Base-by-base conservation (phyloP, 352 stramenopile genomes). In the Thraustochytrium striatum region DNA sequence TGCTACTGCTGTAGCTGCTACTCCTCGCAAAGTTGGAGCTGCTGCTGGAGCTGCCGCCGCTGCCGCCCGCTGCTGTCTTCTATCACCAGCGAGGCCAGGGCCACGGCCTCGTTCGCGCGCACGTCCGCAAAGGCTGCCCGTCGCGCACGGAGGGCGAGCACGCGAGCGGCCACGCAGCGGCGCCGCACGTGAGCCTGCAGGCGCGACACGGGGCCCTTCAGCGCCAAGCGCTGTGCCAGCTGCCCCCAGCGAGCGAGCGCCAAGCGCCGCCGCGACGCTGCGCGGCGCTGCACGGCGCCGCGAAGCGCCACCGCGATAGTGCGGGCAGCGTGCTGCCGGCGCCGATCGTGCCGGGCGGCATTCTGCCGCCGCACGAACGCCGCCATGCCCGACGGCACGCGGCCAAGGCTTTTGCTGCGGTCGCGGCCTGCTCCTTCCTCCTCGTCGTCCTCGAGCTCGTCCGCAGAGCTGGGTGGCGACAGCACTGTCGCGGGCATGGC, bases 41-140 rank as follows among this genome's bases (percentile, higher is more conserved):
- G 1, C 11, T 68, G 2, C 57, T 43, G 28, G 28, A 8, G 35
- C 16, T 32, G 30, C 57, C 21, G 8, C 13, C n/a, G 30, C 33
- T 44, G 8, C 19, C 2, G n/a, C 7, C 28, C 28, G 33, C 28
- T 47, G 33, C 33, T 33, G 9, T 59, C 52, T 28, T 28, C 52
- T 19, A 79, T 32, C 3, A 79, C 69, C 3, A 65, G 55, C 8
- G 69, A 79, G 44, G 52, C 39, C 28, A 79, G 39, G 33, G 72
- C 69, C 7, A 79, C 57, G 2, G 32, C 69, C 58, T 79, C 69
- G 58, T 79, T 61, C 8, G 69, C 9, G 9, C 69, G 50, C 28
- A 79, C 16, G 55, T 9, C 55, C 32, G 9, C 25, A 9, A 9
- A 62, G 9, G 55, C 9, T 9, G 9, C 9, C 21, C 43, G 43